A percentile compares a stretch with the other conserved stretches of the same genome.
These are phyloP conservation scores for Suillus plorans DNA, from an alignment of 768 basidiomycete species.

Conservation along the genomic window DNA sequence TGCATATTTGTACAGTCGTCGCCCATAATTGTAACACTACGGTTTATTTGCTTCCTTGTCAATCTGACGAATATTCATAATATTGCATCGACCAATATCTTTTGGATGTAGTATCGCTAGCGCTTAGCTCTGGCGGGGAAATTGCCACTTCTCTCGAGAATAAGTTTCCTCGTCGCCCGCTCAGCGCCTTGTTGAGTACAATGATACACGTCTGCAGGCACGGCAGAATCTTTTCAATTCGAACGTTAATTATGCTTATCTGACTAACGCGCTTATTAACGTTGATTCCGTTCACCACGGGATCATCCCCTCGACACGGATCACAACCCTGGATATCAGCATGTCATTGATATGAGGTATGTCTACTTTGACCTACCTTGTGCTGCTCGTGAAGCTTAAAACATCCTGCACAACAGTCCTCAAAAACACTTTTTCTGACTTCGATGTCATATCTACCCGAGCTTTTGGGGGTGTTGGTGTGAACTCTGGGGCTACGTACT, in stretches of 20 bases:
- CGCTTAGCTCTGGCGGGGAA: background rate
- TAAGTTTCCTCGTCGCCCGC: background rate
- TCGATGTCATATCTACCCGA: background rate
- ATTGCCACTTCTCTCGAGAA: background rate
- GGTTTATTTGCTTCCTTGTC: conserved; percentile 6
- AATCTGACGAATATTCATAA: background rate
- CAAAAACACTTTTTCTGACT: background rate
- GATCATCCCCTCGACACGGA: background rate
- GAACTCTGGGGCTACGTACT: background rate
- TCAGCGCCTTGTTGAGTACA: background rate
- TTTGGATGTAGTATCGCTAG: background rate
- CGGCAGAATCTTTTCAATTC: background rate
- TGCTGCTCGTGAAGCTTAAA: background rate
- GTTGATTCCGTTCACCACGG: background rate
- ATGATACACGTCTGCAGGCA: background rate
- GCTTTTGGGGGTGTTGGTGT: background rate
- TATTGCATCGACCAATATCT: background rate
- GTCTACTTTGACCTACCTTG: background rate
- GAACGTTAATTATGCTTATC: background rate
- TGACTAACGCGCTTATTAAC: background rate
- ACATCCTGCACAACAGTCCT: background rate
- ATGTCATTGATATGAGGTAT: background rate
- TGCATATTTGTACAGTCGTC: conserved; percentile 13
- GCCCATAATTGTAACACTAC: conserved; percentile 14
- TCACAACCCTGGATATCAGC: background rate